Percentiles rank a stretch among this genome's conserved stretches.
These are phyloP conservation scores for Rugonectria rugulosa DNA, from an alignment of 2,329 filamentous ascomycete genomes.

Conservation along the genomic window DNA sequence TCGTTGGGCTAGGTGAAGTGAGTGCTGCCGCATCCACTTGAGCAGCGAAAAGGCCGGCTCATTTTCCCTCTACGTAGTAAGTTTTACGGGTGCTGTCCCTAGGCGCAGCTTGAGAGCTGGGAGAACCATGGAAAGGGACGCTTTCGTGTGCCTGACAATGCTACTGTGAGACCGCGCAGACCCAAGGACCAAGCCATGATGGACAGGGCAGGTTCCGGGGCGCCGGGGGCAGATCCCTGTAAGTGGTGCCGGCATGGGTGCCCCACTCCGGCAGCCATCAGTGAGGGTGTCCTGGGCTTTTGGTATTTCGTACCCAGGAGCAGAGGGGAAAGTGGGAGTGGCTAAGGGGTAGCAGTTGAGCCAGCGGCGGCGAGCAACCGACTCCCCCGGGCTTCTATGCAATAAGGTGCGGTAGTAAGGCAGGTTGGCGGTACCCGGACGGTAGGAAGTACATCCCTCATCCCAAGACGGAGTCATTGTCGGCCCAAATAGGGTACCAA, in stretches of 20 bases:
- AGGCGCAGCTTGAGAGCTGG: background rate
- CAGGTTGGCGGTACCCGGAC: constrained; percentile 1
- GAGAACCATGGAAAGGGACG: no score
- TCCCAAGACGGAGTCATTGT: constrained; percentile 18
- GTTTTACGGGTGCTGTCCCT: background rate
- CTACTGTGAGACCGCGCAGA: constrained; percentile 2
- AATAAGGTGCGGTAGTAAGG: background rate
- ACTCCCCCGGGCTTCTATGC: background rate
- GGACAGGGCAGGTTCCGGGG: constrained; percentile 11
- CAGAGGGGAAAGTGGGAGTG: background rate
- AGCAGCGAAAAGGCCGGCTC: no score
- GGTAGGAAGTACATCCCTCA: constrained; percentile 4
- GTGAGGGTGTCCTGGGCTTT: background rate
- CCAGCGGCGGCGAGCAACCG: background rate
- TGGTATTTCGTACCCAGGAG: background rate
- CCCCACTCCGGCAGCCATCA: constrained; percentile 7
- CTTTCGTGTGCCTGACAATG: no score
- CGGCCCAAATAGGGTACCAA: no score
- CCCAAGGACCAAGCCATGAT: constrained; percentile 1
- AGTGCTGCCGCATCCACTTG: no score
- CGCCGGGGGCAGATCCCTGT: background rate
- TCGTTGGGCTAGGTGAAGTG: no score
- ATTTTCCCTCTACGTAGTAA: background rate
- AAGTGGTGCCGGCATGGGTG: constrained; percentile 6
- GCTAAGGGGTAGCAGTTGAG: background rate